Evolutionary conservation across 1,284 basidiomycete species (phyloP).

Genomic region (Lignosus rhinocerotis): DNA sequence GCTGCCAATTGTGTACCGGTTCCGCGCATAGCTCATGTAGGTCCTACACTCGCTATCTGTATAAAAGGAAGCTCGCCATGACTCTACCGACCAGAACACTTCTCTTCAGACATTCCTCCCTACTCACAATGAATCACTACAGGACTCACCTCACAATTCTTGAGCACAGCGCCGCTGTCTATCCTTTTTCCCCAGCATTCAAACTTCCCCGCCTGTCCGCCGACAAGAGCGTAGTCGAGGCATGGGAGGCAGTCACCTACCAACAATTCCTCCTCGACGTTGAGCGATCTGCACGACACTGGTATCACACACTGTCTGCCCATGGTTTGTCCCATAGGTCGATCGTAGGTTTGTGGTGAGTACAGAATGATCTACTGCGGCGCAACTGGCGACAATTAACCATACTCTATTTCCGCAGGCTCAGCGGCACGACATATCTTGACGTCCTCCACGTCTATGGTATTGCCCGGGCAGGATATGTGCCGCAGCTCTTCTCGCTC

Average conservation of each 20-base stretch:
- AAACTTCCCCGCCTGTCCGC: conserved; percentile 43
- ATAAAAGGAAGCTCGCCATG: conserved; percentile 13
- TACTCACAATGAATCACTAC: conserved; percentile 24
- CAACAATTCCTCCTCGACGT: conserved; percentile 53
- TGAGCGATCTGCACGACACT: conserved; percentile 53
- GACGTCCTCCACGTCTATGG: conserved; percentile 73
- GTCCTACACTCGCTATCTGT: conserved; percentile 1
- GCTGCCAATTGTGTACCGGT: conserved; percentile 24
- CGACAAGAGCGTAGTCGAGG: conserved; percentile 35
- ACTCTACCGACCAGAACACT: conserved; percentile 6
- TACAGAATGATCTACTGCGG: conserved; percentile 14
- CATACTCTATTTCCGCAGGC: conserved; percentile 40
- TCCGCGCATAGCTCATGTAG: conserved; percentile 25
- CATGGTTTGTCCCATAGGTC: conserved; percentile 49
- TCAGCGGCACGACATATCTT: conserved; percentile 63
- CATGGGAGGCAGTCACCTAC: conserved; percentile 56
- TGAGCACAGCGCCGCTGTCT: conserved; percentile 44
- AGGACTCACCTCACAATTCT: conserved; percentile 52
- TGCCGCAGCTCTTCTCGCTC: conserved; percentile 72
- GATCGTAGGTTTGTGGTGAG: conserved; percentile 68
- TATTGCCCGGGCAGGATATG: conserved; percentile 65
- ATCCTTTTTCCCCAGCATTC: conserved; percentile 50
- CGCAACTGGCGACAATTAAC: not conserved
- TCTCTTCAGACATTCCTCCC: conserved; percentile 5
- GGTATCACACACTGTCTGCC: conserved; percentile 45